Percentiles rank a stretch among this genome's conserved stretches.
Conservation (phyloP, 1,284 basidiomycete species). For the Malassezia restricta region DNA sequence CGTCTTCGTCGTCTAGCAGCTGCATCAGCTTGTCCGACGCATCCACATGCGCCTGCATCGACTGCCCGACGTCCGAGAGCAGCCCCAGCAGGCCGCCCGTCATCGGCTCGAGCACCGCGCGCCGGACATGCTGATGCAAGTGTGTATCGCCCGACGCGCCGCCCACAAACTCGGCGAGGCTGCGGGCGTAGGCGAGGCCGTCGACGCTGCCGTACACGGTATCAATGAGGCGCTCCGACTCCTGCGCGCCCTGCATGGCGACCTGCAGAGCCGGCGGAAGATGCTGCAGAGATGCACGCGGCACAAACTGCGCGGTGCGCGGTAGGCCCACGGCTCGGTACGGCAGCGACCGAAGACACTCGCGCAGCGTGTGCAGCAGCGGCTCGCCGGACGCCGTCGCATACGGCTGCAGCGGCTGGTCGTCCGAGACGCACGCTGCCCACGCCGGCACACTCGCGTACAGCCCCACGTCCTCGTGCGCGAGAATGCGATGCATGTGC, state of each 20-base stretch:
- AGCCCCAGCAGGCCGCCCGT: slow-evolving; percentile 8
- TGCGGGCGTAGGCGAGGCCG: slow-evolving; percentile 25
- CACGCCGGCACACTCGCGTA: slow-evolving; percentile 12
- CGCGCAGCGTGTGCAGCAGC: slow-evolving; percentile 8
- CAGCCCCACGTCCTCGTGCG: slow-evolving; percentile 21
- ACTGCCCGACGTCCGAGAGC: not conserved
- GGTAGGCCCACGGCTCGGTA: slow-evolving; percentile 8
- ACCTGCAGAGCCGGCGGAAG: slow-evolving; percentile 11
- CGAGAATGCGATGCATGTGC: slow-evolving; percentile 22
- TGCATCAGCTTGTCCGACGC: not conserved
- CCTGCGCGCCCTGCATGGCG: slow-evolving; percentile 12
- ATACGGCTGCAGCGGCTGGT: slow-evolving; percentile 13
- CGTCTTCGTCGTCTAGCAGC: slow-evolving; percentile 10
- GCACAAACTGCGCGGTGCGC: slow-evolving; percentile 16
- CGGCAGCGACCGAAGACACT: slow-evolving; percentile 7
- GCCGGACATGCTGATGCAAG: slow-evolving; percentile 7
- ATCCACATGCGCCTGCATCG: not conserved
- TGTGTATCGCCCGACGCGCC: slow-evolving; percentile 13
- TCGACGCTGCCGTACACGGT: slow-evolving; percentile 23
- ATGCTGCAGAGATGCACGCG: slow-evolving; percentile 15
- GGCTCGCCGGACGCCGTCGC: not conserved
- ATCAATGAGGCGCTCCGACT: slow-evolving; percentile 18
- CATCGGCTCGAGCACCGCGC: not conserved
- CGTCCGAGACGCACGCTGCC: slow-evolving; percentile 6
- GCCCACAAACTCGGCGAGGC: slow-evolving; percentile 27